Evolutionary conservation across 2,329 filamentous ascomycete genomes (phyloP).

Genomic region (Cladosporium sp.): DNA sequence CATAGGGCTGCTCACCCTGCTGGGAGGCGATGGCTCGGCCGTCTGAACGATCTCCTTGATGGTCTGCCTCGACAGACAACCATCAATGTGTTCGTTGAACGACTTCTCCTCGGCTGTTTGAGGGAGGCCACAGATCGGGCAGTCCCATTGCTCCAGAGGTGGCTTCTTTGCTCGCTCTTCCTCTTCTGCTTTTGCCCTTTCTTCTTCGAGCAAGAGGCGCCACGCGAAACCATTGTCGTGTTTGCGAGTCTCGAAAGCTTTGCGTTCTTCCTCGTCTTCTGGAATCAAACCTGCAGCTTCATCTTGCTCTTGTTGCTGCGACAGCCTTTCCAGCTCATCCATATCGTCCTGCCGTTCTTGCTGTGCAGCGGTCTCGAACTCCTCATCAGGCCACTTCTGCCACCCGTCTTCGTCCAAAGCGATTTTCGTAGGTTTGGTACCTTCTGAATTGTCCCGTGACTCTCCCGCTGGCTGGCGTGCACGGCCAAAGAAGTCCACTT

Average conservation of each 20-base stretch:
- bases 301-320: conserved; percentile 55
- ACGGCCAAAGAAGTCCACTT: conserved; percentile 76
- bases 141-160: conserved; percentile 67
- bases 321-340: conserved; percentile 62
- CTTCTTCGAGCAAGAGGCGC: conserved; percentile 37
- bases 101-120: conserved; percentile 72
- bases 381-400: conserved; percentile 70
- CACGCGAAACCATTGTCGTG: conserved; percentile 39
- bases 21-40: conserved; percentile 4
- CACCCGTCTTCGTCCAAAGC: conserved; percentile 56
- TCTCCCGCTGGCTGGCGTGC: conserved; percentile 32
- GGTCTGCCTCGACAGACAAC: conserved; percentile 81
- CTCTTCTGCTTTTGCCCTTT: conserved; percentile 27
- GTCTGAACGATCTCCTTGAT: conserved; percentile 73
- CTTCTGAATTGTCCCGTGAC: conserved; percentile 34
- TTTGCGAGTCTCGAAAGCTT: conserved; percentile 28
- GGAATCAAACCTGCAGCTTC: background rate
- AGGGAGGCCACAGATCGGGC: conserved; percentile 80
- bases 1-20: background rate
- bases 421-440: conserved; percentile 27
- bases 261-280: conserved; percentile 24
- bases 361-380: conserved; percentile 63
- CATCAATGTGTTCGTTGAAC: conserved; percentile 92
- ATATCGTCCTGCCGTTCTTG: conserved; percentile 63
- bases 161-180: conserved; percentile 29